phyloP scores from a whole-genome alignment of 2,329 filamentous ascomycete genomes.

The Triangularia verruculosa region DNA sequence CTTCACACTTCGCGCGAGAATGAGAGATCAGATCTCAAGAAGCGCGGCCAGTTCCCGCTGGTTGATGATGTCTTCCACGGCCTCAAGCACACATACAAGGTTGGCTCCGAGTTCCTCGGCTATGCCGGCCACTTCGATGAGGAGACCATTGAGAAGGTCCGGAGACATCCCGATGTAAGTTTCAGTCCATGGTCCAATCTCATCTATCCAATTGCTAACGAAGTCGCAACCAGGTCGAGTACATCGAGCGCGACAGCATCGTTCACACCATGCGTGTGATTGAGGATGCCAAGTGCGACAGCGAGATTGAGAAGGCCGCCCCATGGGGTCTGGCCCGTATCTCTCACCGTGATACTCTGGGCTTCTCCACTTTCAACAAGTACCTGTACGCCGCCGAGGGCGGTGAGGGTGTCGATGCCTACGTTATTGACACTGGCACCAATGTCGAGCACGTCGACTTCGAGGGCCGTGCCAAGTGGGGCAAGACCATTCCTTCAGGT shows the following conservation, averaged over 20 bases:
- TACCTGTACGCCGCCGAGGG: conserved; percentile 88
- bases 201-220: conserved; percentile 18
- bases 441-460: conserved; percentile 95
- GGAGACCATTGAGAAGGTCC: conserved; percentile 86
- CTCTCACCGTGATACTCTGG: conserved; percentile 84
- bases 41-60: conserved; percentile 74
- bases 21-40: conserved; percentile 81
- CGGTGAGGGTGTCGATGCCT: conserved; percentile 97
- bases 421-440: conserved; percentile 97
- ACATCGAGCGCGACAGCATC: conserved; percentile 90
- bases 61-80: conserved; percentile 71
- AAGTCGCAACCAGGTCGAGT: conserved; percentile 70
- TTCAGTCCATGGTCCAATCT: not conserved
- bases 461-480: conserved; percentile 92
- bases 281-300: conserved; percentile 42
- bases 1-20: conserved; percentile 69
- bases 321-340: conserved; percentile 99
- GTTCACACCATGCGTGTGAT: conserved; percentile 72
- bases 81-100: conserved; percentile 95
- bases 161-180: conserved; percentile 95
- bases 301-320: conserved; percentile 79
- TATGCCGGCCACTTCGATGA: conserved; percentile 98
- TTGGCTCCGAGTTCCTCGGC: conserved; percentile 77
- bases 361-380: conserved; percentile 95
- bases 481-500: conserved; percentile 85